phyloP scores from a whole-genome alignment of 441 rosid genomes.

The Cnidoscolus chayamansa region DNA sequence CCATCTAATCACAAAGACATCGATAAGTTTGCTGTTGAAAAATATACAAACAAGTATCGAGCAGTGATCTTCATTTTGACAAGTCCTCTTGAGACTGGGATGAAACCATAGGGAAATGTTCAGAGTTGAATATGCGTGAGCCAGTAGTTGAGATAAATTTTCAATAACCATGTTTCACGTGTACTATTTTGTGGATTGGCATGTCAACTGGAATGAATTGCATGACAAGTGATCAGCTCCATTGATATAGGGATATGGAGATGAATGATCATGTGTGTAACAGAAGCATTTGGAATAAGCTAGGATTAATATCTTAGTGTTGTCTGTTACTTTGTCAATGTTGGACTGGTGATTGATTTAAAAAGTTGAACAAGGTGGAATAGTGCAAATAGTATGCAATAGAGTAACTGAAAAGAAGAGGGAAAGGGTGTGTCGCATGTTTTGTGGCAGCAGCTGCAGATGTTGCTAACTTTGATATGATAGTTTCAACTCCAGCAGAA shows the following conservation, averaged over 20 bases:
- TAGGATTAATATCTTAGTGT: not conserved
- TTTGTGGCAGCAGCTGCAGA: not conserved
- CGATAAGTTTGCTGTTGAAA: not conserved
- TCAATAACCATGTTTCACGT: not conserved
- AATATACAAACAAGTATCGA: not conserved
- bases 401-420: not conserved
- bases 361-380: not conserved
- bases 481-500: not conserved
- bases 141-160: not conserved
- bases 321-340: not conserved
- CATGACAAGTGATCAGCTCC: not conserved
- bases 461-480: not conserved
- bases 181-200: not conserved
- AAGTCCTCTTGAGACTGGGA: constrained; percentile 2
- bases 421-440: not conserved
- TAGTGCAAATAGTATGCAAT: not conserved
- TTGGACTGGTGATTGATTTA: not conserved
- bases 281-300: not conserved
- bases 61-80: not conserved
- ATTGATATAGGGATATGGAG: not conserved
- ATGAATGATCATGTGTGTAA: not conserved
- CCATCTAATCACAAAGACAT: not conserved
- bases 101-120: not conserved
- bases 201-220: not conserved
- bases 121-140: not conserved